Base-by-base conservation (phyloP, 2,329 filamentous ascomycete genomes). In the Cladosporium phlei region DNA sequence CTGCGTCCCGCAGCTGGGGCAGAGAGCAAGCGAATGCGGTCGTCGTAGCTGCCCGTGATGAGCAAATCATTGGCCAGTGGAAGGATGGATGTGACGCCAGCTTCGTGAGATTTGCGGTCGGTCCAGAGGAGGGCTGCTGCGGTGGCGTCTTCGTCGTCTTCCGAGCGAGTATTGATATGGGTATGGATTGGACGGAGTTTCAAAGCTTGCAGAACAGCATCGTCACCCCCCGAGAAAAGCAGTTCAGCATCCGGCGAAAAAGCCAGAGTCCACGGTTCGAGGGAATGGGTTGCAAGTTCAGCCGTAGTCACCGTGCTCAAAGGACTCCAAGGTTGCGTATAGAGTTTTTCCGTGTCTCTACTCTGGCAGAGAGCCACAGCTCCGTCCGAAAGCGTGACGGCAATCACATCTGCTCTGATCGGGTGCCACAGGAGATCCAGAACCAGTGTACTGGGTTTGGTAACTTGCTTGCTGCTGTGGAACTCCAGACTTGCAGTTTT, bases 11-110 rank as follows among this genome's bases (percentile, higher is more conserved):
- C 37, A 2, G 48, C 21, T 3, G 65, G 59, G 62, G 54, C 68
- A 1, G 74, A 64, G 38, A 86, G 76, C 2, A 95, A 72, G 10
- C 91, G 79, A 14, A 97, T 71, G 51, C 76, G 73, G 57, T 97
- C 90, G 58, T 97, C 93, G 60, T 97, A 98, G 61, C 88, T 94
- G 3, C 93, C 93, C 0, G 90, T 96, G 2, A 95, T 59, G 2
- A 95, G 66, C 4, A 93, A 60, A 3, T 74, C 71, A 1, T 73
- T 72, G 3, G 70, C 69, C 2, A 95, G 68, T 0, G 89, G 87
- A 2, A 96, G 66, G 45, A 97, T 93, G 2, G 88, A 81, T 0
- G 90, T 95, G 1, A 97, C 86, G 9, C 93, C 91, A 2, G 89
- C 88, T n/a, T 74, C 73, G 59, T 95, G 88, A 12, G 77, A 74